These are phyloP conservation scores for Zymoseptoria brevis DNA, from an alignment of 2,329 filamentous ascomycete genomes.

Conservation along the genomic window DNA sequence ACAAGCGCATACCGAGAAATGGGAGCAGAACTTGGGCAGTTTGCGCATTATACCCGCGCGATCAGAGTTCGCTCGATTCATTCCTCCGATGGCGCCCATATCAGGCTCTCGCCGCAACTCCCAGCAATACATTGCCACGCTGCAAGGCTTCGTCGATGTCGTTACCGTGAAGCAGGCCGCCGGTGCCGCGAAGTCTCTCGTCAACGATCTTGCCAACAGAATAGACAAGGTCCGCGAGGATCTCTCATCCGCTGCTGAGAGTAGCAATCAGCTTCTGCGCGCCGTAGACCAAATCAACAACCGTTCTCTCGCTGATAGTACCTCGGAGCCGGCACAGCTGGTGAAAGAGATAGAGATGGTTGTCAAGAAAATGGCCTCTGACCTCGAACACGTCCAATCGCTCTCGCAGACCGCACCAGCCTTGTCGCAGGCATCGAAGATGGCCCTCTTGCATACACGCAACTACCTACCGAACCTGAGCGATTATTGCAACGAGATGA, in stretches of 20 bases:
- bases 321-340: conserved; percentile 57
- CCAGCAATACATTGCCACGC: conserved; percentile 45
- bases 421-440: conserved; percentile 54
- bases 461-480: conserved; percentile 55
- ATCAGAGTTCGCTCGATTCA: conserved; percentile 51
- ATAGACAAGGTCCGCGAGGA: conserved; percentile 36
- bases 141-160: conserved; percentile 69
- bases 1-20: conserved; percentile 52
- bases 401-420: conserved; percentile 61
- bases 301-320: conserved; percentile 16
- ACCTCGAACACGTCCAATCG: conserved; percentile 68
- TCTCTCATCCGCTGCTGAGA: conserved; percentile 34
- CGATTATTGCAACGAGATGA: conserved; percentile 51
- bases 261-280: conserved; percentile 38
- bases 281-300: conserved; percentile 38
- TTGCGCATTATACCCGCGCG: conserved; percentile 59
- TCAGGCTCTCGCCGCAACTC: conserved; percentile 21
- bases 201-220: conserved; percentile 55
- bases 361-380: conserved; percentile 75
- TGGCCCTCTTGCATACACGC: conserved; percentile 55
- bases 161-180: conserved; percentile 67
- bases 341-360: conserved; percentile 80
- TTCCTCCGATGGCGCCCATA: conserved; percentile 19
- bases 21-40: conserved; percentile 61
- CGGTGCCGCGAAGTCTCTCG: conserved; percentile 54